Evolutionary conservation across 768 basidiomycete species (phyloP).

Genomic region (Rhodotorula sphaerocarpa): DNA sequence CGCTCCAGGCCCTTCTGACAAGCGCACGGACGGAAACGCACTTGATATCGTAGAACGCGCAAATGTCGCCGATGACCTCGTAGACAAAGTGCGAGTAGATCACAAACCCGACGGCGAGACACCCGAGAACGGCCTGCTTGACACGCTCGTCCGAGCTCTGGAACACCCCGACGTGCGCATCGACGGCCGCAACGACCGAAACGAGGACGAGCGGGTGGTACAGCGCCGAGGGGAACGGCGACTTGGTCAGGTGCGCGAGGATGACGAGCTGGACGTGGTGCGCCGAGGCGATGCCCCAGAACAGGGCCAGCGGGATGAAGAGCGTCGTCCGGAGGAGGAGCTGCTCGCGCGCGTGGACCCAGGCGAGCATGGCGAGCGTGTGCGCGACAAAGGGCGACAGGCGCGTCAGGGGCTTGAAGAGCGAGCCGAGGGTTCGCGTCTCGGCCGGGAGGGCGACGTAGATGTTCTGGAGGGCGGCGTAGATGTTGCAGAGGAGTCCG

Average conservation of each 20-base stretch:
- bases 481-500: constrained; percentile 69
- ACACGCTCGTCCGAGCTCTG: constrained; percentile 17
- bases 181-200: constrained; percentile 65
- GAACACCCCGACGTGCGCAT: constrained; percentile 67
- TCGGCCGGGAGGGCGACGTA: constrained; percentile 42
- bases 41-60: constrained; percentile 82
- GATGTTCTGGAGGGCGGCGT: constrained; percentile 46
- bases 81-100: constrained; percentile 65
- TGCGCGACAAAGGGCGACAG: constrained; percentile 73
- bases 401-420: constrained; percentile 56
- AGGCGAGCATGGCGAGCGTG: constrained; percentile 62
- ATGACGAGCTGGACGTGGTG: constrained; percentile 81
- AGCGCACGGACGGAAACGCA: constrained; percentile 51
- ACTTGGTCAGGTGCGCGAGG: constrained; percentile 78
- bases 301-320: constrained; percentile 78
- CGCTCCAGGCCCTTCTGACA: background rate
- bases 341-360: constrained; percentile 63
- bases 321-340: constrained; percentile 60
- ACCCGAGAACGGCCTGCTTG: constrained; percentile 19
- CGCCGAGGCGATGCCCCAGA: constrained; percentile 64
- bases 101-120: constrained; percentile 37
- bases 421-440: constrained; percentile 31
- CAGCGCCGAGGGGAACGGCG: constrained; percentile 59
- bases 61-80: constrained; percentile 68
- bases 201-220: constrained; percentile 84